phyloP scores from a whole-genome alignment of 164 flowering plant species.

The Litsea cubeba region DNA sequence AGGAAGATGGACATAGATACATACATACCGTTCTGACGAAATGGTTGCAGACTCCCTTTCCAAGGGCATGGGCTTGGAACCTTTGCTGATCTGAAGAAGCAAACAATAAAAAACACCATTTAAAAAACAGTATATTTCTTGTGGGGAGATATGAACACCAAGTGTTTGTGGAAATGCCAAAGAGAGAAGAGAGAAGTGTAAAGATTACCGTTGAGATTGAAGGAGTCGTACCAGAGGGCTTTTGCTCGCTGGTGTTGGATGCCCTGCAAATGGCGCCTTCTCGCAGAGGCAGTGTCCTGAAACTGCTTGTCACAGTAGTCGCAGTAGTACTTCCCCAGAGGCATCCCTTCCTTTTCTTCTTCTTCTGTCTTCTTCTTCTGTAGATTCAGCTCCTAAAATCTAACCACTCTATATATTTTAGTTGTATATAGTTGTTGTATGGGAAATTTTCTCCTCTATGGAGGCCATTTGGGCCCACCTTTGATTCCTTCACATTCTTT shows the following conservation, averaged over 20 bases:
- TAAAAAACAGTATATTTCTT: background rate
- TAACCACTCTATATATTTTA: background rate
- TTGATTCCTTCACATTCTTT: background rate
- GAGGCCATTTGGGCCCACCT: background rate
- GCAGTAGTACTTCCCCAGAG: conserved; percentile 75
- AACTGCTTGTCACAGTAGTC: conserved; percentile 96
- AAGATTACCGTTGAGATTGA: background rate
- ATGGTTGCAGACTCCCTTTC: conserved; percentile 60
- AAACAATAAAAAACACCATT: background rate
- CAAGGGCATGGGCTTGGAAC: conserved; percentile 18
- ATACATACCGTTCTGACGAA: conserved; percentile 59
- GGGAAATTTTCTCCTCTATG: background rate
- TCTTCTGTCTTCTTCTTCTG: background rate
- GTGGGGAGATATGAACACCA: background rate
- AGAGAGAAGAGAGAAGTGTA: background rate
- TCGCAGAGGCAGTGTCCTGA: conserved; percentile 67
- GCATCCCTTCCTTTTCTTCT: conserved; percentile 25
- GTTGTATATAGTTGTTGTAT: background rate
- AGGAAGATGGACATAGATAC: too few species aligned
- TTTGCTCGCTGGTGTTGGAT: conserved; percentile 67
- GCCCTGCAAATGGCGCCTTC: conserved; percentile 81
- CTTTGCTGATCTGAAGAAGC: conserved; percentile 28
- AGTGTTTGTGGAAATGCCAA: background rate
- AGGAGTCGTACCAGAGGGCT: conserved; percentile 70
- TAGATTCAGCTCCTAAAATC: too few species aligned